Base-by-base conservation (phyloP, 2,329 filamentous ascomycete species). In the Gremmenia infestans region DNA sequence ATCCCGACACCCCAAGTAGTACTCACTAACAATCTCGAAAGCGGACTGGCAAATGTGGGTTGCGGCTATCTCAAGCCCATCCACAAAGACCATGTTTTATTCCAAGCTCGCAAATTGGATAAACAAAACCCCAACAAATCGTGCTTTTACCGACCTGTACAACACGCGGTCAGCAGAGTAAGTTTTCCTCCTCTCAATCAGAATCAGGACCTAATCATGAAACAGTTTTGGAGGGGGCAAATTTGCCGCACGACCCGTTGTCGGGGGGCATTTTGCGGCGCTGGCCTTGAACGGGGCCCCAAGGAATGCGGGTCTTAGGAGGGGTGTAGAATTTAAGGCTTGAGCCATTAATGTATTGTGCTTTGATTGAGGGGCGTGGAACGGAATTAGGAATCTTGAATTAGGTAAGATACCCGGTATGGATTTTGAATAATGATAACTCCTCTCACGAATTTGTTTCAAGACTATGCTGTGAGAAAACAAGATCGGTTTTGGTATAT, bases 11-110 rank as follows among this genome's bases (percentile, higher is more conserved):
- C 17, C 15, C 15, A 37, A 19, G 35, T 52, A 40, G 56, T 28
- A 36, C 11, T 36, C 15, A 42, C 32, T 4, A 39, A 12, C 36
- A 39, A 52, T 7, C 23, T 9, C 1, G 15, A 45, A 12, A 64
- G 61, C 64, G 0, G 91, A 96, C 75, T 96, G 91, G 91, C 83
- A 92, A 69, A 84, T 94, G 60, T 92, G 91, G 74, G 82, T 83
- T 5, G 91, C 91, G n/a, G 87, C 90, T 11, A 86, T 92, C 8
- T 81, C 88, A 0, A 80, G 79, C 47, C 71, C 76, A 48, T 72
- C 77, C 35, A 87, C 87, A 1, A 79, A 84, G 52, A 71, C 77
- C 8, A 78, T 85, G 69, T 88, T 96, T 64, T 77, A 93, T 54
- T 76, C 82, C 53, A 81, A 82, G 43, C 81, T 93, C 37, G 88